Evolutionary conservation across 257 asterid species (phyloP).

Genomic region (Przewalskia tangutica): DNA sequence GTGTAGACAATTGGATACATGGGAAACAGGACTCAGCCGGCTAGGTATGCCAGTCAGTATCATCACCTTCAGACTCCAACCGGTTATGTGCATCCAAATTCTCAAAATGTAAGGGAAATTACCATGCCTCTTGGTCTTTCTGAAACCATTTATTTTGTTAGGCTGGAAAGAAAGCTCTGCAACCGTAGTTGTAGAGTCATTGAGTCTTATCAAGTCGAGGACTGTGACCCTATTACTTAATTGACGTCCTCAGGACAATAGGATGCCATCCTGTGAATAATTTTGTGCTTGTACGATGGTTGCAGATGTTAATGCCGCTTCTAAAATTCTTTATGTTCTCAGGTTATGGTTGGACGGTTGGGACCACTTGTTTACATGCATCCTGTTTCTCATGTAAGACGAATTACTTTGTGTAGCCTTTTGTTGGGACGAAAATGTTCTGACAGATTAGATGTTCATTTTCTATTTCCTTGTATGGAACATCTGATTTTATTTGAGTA

Average conservation of each 20-base stretch:
- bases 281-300: background rate
- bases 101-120: conserved; percentile 47
- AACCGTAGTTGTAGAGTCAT: background rate
- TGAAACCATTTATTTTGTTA: background rate
- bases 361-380: conserved; percentile 61
- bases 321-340: conserved; percentile 12
- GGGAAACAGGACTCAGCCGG: conserved; percentile 47
- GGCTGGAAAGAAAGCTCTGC: background rate
- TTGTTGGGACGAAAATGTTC: background rate
- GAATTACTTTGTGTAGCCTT: background rate
- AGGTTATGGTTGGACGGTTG: conserved; percentile 60
- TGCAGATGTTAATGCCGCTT: background rate
- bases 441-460: background rate
- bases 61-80: conserved; percentile 43
- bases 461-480: too few species aligned
- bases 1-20: conserved; percentile 48
- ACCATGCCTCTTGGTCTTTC: background rate
- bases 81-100: conserved; percentile 43
- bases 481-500: background rate
- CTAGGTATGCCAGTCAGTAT: conserved; percentile 51
- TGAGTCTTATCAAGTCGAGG: background rate
- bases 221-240: background rate
- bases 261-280: background rate
- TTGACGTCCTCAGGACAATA: background rate
- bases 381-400: conserved; percentile 64